phyloP scores from a whole-genome alignment of 768 basidiomycete genomes.

The Paxillus rubicundulus region DNA sequence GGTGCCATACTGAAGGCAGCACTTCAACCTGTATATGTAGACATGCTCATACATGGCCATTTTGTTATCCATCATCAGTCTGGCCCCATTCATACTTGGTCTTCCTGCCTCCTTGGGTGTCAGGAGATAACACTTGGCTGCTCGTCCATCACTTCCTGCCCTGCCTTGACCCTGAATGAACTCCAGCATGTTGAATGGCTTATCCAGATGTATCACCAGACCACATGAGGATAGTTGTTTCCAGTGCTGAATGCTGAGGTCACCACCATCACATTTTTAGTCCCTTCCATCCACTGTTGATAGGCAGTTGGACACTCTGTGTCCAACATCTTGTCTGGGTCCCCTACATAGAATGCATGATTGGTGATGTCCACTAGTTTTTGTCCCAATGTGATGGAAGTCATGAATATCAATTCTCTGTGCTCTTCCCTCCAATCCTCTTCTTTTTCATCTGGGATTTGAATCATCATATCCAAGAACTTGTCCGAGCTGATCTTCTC shows the following conservation, averaged over 20 bases:
- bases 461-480: neutral
- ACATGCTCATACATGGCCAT: neutral
- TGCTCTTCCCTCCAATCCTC: no score
- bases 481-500: neutral
- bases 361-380: no score
- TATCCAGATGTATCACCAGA: slow-evolving; percentile 15
- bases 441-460: neutral
- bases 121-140: no score
- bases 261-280: no score
- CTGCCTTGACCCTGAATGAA: slow-evolving; percentile 19
- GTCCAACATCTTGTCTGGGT: neutral
- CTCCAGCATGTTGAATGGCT: slow-evolving; percentile 16
- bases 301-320: neutral
- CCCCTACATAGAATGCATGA: no score
- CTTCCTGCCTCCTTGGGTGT: no score
- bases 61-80: neutral
- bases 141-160: slow-evolving; percentile 15
- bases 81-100: neutral
- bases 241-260: no score
- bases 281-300: slow-evolving; percentile 12
- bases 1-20: neutral
- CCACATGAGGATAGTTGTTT: slow-evolving; percentile 16
- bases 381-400: no score
- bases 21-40: neutral
- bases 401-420: slow-evolving; percentile 11